These are phyloP conservation scores for Colletotrichum gigasporum DNA, from an alignment of 2,329 filamentous ascomycete genomes.

Conservation along the genomic window DNA sequence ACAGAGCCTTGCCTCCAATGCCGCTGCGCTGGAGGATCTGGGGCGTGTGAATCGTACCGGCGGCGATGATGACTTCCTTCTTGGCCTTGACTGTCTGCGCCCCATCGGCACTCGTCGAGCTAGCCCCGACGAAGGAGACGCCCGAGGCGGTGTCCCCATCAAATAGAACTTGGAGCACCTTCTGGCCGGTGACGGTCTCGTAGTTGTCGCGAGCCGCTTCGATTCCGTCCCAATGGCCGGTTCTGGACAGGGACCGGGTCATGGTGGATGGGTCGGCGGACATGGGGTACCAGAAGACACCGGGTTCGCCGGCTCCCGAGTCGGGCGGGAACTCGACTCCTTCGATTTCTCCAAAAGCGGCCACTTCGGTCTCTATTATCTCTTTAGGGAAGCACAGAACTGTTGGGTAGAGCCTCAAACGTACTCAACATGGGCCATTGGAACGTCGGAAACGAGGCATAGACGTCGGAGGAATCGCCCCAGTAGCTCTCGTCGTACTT, in stretches of 20 bases:
- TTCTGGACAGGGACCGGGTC: slow-evolving; percentile 40
- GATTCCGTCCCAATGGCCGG: slow-evolving; percentile 40
- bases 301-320: slow-evolving; percentile 37
- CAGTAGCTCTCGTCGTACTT: slow-evolving; percentile 38
- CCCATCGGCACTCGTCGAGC: slow-evolving; percentile 22
- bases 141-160: slow-evolving; percentile 40
- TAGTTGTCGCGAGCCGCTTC: slow-evolving; percentile 30
- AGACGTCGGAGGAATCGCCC: slow-evolving; percentile 35
- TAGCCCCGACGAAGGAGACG: slow-evolving; percentile 34
- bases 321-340: slow-evolving; percentile 38
- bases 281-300: slow-evolving; percentile 44
- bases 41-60: slow-evolving; percentile 53
- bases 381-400: neutral
- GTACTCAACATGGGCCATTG: slow-evolving; percentile 35
- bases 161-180: slow-evolving; percentile 50
- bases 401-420: neutral
- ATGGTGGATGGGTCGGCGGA: slow-evolving; percentile 39
- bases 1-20: slow-evolving; percentile 46
- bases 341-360: slow-evolving; percentile 33
- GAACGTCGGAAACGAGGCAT: slow-evolving; percentile 37
- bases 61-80: slow-evolving; percentile 52
- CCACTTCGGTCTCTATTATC: slow-evolving; percentile 33
- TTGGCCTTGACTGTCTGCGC: slow-evolving; percentile 33
- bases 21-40: slow-evolving; percentile 54
- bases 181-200: slow-evolving; percentile 37